Evolutionary conservation across 139 green algal genomes (phyloP), one percentile per base, ranked within the genome.

Genomic region (Ettlia oleoabundans): DNA sequence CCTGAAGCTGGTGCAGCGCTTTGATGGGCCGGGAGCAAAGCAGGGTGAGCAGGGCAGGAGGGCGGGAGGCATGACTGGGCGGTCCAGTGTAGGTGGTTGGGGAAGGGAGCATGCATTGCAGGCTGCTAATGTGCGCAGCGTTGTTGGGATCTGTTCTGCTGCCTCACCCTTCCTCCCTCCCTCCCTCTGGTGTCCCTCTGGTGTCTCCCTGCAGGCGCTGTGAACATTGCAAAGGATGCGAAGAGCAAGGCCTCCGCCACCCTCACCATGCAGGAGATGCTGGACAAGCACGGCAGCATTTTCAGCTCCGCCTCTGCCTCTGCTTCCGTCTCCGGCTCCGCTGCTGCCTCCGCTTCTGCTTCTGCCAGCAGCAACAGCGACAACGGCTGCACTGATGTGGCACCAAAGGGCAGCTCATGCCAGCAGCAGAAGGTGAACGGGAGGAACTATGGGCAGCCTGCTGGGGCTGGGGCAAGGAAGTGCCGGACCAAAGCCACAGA

Each of bases 1-100:
- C 33, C 22, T 75, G 35, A 77, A 58, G 32, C 58, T 86, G 38
- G 82, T 86, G 32, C 63, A 58, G 82, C 62, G 82, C 53, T 83
- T 83, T 32, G 82, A 86, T 74, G 41, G 53, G 35, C 33, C 19
- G 13, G 82, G 82, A 26, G 41, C 21, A 6, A 35, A 32, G 30
- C 82, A 86, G 55, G 82, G 72, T 78, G 74, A 67, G 81, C 30
- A 9, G 55, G 21, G 18, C 9, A 22, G 55, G 5, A 65, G 47
- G 47, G 13, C 10, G 47, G 47, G 47, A 10, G 15, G 47, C 47
- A 58, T 58, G 47, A 58, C 47, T 58, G 47, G 15, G 47, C 47
- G 10, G 47, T n/a, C n/a, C n/a, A n/a, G n/a, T 58, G 13, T 58
- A 15, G 10, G 47, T 24, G 47, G 47, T 10, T 58, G 47, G 47